These are phyloP conservation scores for Begonia peltatifolia DNA, from an alignment of 306 rosid genomes.

Conservation along the genomic window DNA sequence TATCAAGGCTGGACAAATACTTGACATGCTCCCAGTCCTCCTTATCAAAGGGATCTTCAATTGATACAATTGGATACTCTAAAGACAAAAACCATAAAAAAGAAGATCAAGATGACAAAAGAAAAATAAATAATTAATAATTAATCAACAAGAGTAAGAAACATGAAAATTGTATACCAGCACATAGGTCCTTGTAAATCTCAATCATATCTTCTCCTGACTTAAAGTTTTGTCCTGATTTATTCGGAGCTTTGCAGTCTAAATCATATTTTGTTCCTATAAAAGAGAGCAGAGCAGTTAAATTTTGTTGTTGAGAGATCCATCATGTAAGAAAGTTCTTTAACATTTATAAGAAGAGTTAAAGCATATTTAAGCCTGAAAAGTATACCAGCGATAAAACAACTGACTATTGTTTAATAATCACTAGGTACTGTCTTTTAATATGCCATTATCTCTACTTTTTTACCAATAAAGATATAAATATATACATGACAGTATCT, in stretches of 20 bases:
- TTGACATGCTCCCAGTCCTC: conserved; percentile 93
- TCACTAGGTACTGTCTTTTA: too few species aligned
- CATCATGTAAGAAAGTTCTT: too few species aligned
- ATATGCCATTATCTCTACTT: too few species aligned
- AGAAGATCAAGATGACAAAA: too few species aligned
- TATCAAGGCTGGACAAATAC: conserved; percentile 43
- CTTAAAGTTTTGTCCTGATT: conserved; percentile 71
- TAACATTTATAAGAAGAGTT: too few species aligned
- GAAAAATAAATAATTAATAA: neutral
- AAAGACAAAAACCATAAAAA: conserved; percentile 1
- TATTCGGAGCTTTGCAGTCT: conserved; percentile 58
- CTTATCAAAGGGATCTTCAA: conserved; percentile 94
- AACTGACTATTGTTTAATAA: too few species aligned
- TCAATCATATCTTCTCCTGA: conserved; percentile 80
- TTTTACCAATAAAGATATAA: too few species aligned
- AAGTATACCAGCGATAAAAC: too few species aligned
- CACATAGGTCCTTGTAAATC: conserved; percentile 63
- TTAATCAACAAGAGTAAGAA: conserved; percentile 7
- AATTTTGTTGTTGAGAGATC: neutral
- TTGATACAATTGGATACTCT: conserved; percentile 79
- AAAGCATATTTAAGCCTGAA: too few species aligned
- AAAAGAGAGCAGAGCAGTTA: conserved; percentile 10
- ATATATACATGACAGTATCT: neutral
- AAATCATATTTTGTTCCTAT: conserved; percentile 87
- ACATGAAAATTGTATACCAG: conserved; percentile 24